Base-by-base conservation (phyloP, 2,329 filamentous ascomycete species). In the Pezicula rhizophila region DNA sequence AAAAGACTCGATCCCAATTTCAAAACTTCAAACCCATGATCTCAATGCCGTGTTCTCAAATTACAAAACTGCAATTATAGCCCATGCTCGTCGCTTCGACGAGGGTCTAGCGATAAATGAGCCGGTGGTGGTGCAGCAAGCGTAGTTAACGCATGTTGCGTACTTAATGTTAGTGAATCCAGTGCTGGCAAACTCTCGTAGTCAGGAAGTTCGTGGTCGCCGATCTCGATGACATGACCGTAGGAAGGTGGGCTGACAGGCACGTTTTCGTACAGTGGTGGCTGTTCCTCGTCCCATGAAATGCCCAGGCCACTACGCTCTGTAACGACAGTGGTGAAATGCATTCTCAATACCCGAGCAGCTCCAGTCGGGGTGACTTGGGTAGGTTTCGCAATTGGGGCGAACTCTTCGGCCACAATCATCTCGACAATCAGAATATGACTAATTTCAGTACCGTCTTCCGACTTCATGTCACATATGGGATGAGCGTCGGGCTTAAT, bases 211-310 rank as follows among this genome's bases (percentile, higher is more conserved):
- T 52, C 46, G 8, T 58, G 60, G 2, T 56, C 49, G 45, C 60
- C 60, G 1, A 54, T 25, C 11, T 58, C 55, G 4, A 49, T 28
- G 8, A 42, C 25, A 14, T 54, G 49, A 12, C 49, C 50, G 68
- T 91, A 91, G 5, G 74, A 77, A 0, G 92, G 92, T 43, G 92
- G 92, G 60, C 85, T 89, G 2, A 82, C 84, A 1, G 92, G 91
- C 38, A 97, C 90, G 64, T 97, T 89, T 68, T 93, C 86, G 69
- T 99, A 99, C 57, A 95, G 80, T 1, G 92, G 92, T 11, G 92
- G 92, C 62, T 88, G 84, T 72, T 99, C 92, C 69, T 96, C 92
- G 59, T 96, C 91, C 91, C 91, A 96, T 60, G 85, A 88, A 60
- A 96, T 90, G 45, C 90, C 90, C 64, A 95, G 79, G 20, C 91